Percentiles rank a stretch among this genome's conserved stretches.
Conservation (phyloP, 768 basidiomycete genomes). For the Rhizopogon roseolus region DNA sequence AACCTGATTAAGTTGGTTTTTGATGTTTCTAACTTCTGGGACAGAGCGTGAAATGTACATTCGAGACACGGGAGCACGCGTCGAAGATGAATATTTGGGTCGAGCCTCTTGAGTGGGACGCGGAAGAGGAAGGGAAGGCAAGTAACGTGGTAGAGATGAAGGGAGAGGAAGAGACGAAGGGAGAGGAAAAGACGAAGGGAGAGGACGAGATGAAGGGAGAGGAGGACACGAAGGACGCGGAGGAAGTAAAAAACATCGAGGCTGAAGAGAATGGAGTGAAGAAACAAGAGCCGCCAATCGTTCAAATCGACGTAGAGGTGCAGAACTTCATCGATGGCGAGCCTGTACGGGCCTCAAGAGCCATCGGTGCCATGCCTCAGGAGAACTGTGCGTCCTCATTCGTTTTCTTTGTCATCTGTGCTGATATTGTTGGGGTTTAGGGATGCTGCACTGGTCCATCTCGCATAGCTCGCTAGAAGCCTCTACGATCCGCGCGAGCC, state of each 20-base stretch:
- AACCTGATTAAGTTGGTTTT: background rate
- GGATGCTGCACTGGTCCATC: conserved; percentile 60
- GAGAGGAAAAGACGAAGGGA: no score
- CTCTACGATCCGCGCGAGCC: conserved; percentile 30
- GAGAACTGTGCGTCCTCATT: conserved; percentile 3
- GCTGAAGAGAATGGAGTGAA: background rate
- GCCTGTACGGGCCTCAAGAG: conserved; percentile 29
- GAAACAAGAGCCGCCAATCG: conserved; percentile 34
- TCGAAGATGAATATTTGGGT: conserved; percentile 59
- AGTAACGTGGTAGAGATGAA: background rate
- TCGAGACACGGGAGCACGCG: conserved; percentile 47
- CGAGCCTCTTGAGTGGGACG: conserved; percentile 49
- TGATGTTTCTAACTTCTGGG: background rate
- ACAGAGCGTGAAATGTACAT: conserved; percentile 55
- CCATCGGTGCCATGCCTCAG: conserved; percentile 25
- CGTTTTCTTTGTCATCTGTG: background rate
- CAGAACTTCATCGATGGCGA: conserved; percentile 39
- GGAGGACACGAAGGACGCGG: background rate
- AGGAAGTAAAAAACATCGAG: background rate
- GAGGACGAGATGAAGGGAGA: conserved; percentile 1
- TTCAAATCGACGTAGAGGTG: conserved; percentile 51
- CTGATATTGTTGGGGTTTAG: conserved; percentile 27
- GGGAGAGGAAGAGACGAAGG: background rate
- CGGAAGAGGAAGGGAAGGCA: conserved; percentile 25
- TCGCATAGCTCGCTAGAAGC: conserved; percentile 30